Conservation (phyloP, 1,284 basidiomycete species). For the Pholiota adiposa region DNA sequence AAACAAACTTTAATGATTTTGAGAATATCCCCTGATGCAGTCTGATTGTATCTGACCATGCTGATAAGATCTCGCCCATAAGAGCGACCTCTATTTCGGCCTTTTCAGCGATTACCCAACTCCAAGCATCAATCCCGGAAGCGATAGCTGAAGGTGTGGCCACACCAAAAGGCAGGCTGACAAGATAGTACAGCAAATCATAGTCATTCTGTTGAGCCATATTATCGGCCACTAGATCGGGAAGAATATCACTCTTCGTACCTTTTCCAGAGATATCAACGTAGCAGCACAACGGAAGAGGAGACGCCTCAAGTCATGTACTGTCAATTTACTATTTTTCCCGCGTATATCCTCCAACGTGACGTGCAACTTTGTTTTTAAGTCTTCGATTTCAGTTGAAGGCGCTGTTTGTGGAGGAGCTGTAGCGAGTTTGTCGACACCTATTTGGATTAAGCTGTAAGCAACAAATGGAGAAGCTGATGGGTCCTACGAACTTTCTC, state of each 20-base stretch:
- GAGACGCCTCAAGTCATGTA: constrained; percentile 84
- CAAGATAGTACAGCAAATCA: constrained; percentile 87
- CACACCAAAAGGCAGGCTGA: constrained; percentile 87
- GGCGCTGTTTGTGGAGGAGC: constrained; percentile 62
- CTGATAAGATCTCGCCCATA: constrained; percentile 85
- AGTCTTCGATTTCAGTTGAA: constrained; percentile 59
- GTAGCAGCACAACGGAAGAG: constrained; percentile 89
- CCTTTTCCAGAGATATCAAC: constrained; percentile 72
- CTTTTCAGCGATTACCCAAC: constrained; percentile 92
- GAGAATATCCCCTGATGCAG: constrained; percentile 86
- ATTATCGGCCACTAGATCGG: not conserved
- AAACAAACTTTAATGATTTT: constrained; percentile 71
- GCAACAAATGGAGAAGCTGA: not conserved
- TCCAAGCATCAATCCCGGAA: constrained; percentile 94
- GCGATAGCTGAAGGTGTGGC: constrained; percentile 88
- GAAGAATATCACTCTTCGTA: constrained; percentile 32
- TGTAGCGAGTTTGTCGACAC: constrained; percentile 61
- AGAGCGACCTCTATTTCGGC: constrained; percentile 75
- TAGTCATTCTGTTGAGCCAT: constrained; percentile 68
- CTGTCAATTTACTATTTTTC: constrained; percentile 73
- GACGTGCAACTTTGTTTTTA: constrained; percentile 73
- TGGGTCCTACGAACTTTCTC: constrained; percentile 44
- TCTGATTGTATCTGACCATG: constrained; percentile 86
- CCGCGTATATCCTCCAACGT: constrained; percentile 71
- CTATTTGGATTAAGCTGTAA: constrained; percentile 33